Conservation (phyloP, 306 rosid species). For the Quercus gilva region DNA sequence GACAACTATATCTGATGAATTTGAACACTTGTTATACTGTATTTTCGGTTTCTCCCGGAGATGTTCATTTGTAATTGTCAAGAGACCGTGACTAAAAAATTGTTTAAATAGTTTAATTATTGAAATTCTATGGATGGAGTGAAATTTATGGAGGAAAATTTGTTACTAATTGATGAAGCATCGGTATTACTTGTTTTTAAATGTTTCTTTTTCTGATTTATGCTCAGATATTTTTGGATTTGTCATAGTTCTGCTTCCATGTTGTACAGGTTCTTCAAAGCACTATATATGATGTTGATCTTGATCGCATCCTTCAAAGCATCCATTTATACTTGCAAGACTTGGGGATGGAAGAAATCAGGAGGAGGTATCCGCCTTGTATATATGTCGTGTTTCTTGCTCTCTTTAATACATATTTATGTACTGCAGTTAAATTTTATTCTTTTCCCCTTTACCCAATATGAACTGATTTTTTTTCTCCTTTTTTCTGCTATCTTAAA, state of each 20-base stretch:
- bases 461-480: constrained; percentile 19
- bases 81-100: constrained; percentile 1
- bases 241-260: constrained; percentile 13
- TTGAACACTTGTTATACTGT: neutral
- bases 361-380: constrained; percentile 68
- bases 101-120: neutral
- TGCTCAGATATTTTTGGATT: neutral
- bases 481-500: constrained; percentile 1
- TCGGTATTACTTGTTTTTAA: neutral
- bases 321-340: constrained; percentile 95
- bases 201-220: neutral
- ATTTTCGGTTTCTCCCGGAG: neutral
- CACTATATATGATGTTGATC: constrained; percentile 91
- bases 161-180: neutral
- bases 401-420: neutral
- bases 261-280: constrained; percentile 89
- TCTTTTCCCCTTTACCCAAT: neutral
- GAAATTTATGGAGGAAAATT: neutral
- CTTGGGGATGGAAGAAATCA: constrained; percentile 99
- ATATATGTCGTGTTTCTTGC: neutral
- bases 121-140: neutral
- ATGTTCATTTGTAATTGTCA: neutral
- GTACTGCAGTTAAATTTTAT: neutral
- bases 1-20: neutral
- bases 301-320: constrained; percentile 95